Evolutionary conservation across 2,329 filamentous ascomycete species (phyloP), one percentile per base, ranked within the genome.

Genomic region (Hypoxylon rubiginosum): DNA sequence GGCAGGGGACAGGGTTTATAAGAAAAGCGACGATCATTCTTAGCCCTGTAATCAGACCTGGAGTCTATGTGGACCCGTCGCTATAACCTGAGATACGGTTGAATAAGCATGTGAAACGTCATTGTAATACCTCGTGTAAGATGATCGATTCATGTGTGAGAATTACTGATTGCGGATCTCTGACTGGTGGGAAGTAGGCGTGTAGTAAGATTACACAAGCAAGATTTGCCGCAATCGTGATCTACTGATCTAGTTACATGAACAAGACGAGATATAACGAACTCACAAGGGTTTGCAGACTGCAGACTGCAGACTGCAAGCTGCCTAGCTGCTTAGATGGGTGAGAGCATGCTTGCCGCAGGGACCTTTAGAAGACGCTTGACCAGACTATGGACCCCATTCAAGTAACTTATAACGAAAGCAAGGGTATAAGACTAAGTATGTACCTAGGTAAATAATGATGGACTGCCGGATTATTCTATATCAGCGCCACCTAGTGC

Each of bases 161-260:
- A 13, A 55, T 48, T 41, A 36, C 49, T 59, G 19, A 48, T 36
- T 21, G 19, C 21, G 13, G 11, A 54, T 53, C 11, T 10, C 19
- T 53, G 28, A 49, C 13, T 28, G 11, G 10, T 36, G 21, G 48
- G 9, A 36, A 36, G 50, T 55, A 43, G 32, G 46, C 26, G n/a
- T n/a, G 39, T 57, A 52, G 52, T 64, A 57, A 60, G 51, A 60
- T 51, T 28, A 59, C 19, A 58, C 32, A 51, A 30, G 28, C 55
- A 55, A 36, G 21, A 45, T 48, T 24, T 32, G 2, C 13, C 36
- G 34, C 39, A 53, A 45, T 59, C 28, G n/a, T 58, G 36, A 49
- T 54, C 43, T 39, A 36, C 41, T n/a, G n/a, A n/a, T n/a, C 36
- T 32, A 9, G 11, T 54, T 50, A 36, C 54, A 49, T 24, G 15